phyloP scores from a whole-genome alignment of 116 monocot genomes.

The Thalassia testudinum region DNA sequence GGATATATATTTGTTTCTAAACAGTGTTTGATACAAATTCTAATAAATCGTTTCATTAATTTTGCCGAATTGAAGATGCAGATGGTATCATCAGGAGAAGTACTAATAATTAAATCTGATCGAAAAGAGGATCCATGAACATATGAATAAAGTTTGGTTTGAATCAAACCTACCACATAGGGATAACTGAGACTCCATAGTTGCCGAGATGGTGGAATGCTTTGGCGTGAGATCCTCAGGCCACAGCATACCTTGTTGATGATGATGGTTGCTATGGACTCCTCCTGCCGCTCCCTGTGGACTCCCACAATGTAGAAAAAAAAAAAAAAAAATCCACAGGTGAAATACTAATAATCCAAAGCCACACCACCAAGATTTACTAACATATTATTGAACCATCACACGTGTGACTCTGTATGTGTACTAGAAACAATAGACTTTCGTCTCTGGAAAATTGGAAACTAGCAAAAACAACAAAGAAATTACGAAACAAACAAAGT shows the following conservation, averaged over 20 bases:
- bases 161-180: conserved; percentile 49
- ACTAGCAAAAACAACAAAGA: background rate
- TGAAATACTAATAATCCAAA: background rate
- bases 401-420: background rate
- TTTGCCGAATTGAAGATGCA: background rate
- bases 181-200: conserved; percentile 47
- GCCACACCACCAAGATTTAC: background rate
- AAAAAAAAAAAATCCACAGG: too few relatives aligned
- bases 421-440: too few relatives aligned
- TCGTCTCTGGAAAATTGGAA: background rate
- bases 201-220: conserved; percentile 24
- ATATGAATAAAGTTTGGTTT: too few relatives aligned
- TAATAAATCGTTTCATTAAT: too few relatives aligned
- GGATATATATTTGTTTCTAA: too few relatives aligned
- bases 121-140: too few relatives aligned
- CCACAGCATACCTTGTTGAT: conserved; percentile 3
- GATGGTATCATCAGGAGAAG: background rate
- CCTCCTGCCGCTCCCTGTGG: background rate
- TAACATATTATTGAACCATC: background rate
- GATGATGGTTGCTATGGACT: conserved; percentile 3
- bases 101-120: too few relatives aligned
- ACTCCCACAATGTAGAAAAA: background rate
- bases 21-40: too few relatives aligned
- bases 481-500: background rate
- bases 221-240: conserved; percentile 4